Base-by-base conservation (phyloP, 306 rosid genomes). In the Phaseolus lunatus region DNA sequence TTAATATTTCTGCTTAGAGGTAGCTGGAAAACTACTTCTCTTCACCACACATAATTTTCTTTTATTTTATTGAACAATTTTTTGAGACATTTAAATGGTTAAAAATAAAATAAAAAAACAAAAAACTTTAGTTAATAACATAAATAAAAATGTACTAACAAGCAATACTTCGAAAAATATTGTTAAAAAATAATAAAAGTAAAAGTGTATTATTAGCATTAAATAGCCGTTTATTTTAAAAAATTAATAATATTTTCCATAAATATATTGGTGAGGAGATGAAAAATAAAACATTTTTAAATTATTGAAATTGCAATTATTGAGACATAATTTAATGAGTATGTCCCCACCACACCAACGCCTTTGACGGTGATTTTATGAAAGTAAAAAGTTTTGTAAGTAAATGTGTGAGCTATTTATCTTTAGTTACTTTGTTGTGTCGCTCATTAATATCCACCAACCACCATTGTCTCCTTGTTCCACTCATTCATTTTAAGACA, bases 381-480 rank as follows among this genome's bases (percentile, higher is more conserved):
- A 39, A 24, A 64, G 5, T 0, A 31, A 16, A 12, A 70, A 43
- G 22, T 13, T n/a, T 18, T 39, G 13, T 8, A 67, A 79, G 49
- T 84, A 72, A 84, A 77, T 84, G 22, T 52, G 63, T 29, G 10
- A 39, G 1, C 64, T 5, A 37, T 29, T 7, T 31, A 31, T 31
- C 35, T 76, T 66, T 48, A 14, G 35, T 77, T 66, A 67, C 33
- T 2, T 54, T 53, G 20, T 19, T 9, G 9, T 59, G 61, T 20
- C 2, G 43, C 53, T 19, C 83, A 81, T 84, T 77, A 53, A 85
- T 77, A 67, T 1, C 54, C 29, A 53, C 59, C 74, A 58, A 59
- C 70, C 0, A 48, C 56, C 54, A 2, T 15, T 0, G 14, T 12
- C 15, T 57, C 31, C 6, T 18, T 22, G 18, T 5, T 22, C 15